Conservation (phyloP, 805 yeast genomes). For the Candida maltosa region DNA sequence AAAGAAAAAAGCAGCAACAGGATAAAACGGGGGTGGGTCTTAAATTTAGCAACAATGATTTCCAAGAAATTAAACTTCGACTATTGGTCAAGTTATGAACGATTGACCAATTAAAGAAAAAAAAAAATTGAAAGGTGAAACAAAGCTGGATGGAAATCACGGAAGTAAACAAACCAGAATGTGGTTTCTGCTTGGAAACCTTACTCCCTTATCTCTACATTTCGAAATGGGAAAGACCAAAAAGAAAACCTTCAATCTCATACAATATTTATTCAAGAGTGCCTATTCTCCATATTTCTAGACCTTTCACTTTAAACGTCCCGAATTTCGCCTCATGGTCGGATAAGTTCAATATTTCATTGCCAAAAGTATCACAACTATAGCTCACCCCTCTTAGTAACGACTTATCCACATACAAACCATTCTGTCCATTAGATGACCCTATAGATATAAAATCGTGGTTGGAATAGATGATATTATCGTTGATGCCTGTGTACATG, state of each 20-base stretch:
- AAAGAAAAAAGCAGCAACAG: too few species aligned
- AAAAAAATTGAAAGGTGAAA: too few species aligned
- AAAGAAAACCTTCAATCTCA: background rate
- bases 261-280: conserved; percentile 10
- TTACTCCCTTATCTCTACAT: too few species aligned
- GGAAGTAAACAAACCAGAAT: too few species aligned
- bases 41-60: too few species aligned
- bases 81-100: too few species aligned
- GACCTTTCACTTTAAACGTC: conserved; percentile 69
- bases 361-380: conserved; percentile 82
- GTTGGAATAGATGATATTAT: conserved; percentile 80
- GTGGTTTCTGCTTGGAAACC: too few species aligned
- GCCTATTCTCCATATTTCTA: conserved; percentile 85
- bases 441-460: conserved; percentile 79
- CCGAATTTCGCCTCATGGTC: conserved; percentile 34
- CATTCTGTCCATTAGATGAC: conserved; percentile 90
- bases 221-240: too few species aligned
- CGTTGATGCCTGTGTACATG: conserved; percentile 85
- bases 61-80: too few species aligned
- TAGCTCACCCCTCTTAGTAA: conserved; percentile 75
- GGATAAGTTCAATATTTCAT: conserved; percentile 58
- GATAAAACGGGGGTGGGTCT: too few species aligned
- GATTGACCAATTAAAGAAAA: too few species aligned
- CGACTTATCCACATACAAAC: conserved; percentile 80
- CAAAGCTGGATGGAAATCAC: too few species aligned